Percentiles rank a stretch among this genome's conserved stretches.
phyloP scores from a whole-genome alignment of 2,329 filamentous ascomycete genomes.

The Geosmithia putterillii region DNA sequence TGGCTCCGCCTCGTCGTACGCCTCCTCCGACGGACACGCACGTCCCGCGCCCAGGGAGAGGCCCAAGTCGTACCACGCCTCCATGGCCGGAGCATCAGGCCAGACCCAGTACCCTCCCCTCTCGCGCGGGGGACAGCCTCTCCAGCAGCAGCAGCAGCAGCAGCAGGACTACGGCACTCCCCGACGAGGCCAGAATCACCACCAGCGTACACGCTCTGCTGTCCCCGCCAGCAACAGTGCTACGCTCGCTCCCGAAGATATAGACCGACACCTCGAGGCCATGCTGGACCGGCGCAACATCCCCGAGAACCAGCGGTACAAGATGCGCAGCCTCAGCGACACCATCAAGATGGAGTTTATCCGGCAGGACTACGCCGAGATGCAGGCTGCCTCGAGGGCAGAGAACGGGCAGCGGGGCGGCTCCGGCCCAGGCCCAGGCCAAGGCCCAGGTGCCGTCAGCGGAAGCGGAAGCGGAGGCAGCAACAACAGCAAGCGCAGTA shows the following conservation, averaged over 20 bases:
- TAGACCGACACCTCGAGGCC: constrained; percentile 45
- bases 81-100: constrained; percentile 4
- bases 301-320: constrained; percentile 83
- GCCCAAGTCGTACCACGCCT: constrained; percentile 37
- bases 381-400: constrained; percentile 33
- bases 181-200: too few species aligned
- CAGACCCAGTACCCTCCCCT: too few species aligned
- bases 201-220: too few species aligned
- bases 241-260: too few species aligned
- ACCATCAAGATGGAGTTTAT: constrained; percentile 95
- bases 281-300: constrained; percentile 81
- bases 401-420: constrained; percentile 20
- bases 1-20: constrained; percentile 6
- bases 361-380: constrained; percentile 71
- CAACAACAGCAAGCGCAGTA: constrained; percentile 14
- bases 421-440: constrained; percentile 4
- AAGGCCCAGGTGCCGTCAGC: constrained; percentile 8
- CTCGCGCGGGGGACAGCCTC: too few species aligned
- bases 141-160: neutral
- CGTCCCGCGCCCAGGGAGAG: constrained; percentile 24
- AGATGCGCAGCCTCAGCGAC: constrained; percentile 81
- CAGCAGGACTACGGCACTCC: constrained; percentile 21
- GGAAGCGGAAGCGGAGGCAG: constrained; percentile 21
- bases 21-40: constrained; percentile 7
- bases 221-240: too few species aligned